Conservation (phyloP, 1,139 yeast genomes). For the Magnusiomyces ingens region DNA sequence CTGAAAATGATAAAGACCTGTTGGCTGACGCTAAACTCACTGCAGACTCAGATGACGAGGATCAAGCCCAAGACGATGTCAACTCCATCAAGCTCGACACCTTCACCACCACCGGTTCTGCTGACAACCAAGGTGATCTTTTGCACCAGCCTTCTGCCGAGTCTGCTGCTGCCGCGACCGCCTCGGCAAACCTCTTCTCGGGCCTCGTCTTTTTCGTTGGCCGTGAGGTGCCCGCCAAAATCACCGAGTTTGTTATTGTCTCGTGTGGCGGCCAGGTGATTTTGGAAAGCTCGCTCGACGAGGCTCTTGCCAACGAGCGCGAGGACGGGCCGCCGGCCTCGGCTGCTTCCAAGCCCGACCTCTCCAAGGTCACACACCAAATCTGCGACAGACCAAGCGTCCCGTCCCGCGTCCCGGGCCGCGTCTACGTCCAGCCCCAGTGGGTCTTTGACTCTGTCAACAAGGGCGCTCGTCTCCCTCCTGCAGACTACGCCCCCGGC, state of each 20-base stretch:
- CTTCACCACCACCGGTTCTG: slow-evolving; percentile 50
- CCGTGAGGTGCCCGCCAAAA: slow-evolving; percentile 91
- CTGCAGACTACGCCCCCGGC: slow-evolving; percentile 82
- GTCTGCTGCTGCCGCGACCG: slow-evolving; percentile 38
- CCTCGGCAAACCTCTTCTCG: slow-evolving; percentile 59
- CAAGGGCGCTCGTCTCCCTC: slow-evolving; percentile 66
- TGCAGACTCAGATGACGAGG: slow-evolving; percentile 35
- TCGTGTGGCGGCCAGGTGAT: slow-evolving; percentile 84
- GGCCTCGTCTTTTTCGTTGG: slow-evolving; percentile 80
- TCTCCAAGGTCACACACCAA: slow-evolving; percentile 79
- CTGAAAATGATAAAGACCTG: slow-evolving; percentile 43
- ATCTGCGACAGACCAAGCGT: slow-evolving; percentile 88
- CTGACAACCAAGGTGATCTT: slow-evolving; percentile 63
- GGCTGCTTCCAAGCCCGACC: slow-evolving; percentile 39
- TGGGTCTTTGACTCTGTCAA: slow-evolving; percentile 94
- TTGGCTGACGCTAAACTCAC: slow-evolving; percentile 37
- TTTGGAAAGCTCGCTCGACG: slow-evolving; percentile 85
- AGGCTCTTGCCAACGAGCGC: slow-evolving; percentile 40
- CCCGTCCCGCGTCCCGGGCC: slow-evolving; percentile 70
- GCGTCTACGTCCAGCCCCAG: slow-evolving; percentile 95
- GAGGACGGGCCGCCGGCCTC: slow-evolving; percentile 25
- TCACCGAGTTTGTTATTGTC: slow-evolving; percentile 78
- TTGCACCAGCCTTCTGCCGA: slow-evolving; percentile 72
- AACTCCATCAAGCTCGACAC: slow-evolving; percentile 50
- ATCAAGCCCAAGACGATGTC: slow-evolving; percentile 41